A percentile compares a stretch with the other conserved stretches of the same genome.
Evolutionary conservation across 441 rosid genomes (phyloP).

Genomic region (Pelargonium myrrhifolium): DNA sequence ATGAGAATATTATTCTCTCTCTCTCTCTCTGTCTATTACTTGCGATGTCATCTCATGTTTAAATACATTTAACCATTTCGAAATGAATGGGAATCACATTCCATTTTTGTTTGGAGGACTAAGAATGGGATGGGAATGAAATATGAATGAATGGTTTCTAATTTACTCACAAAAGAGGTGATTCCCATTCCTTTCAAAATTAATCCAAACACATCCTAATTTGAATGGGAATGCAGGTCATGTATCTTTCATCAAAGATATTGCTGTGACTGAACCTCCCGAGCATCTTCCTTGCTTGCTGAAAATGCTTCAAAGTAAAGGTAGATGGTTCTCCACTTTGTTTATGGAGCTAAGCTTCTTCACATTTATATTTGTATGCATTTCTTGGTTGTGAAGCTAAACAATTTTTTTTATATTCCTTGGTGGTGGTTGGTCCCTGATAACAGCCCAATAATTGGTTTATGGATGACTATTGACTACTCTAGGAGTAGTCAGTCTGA

Average conservation of each 20-base stretch:
- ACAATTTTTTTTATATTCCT: not conserved
- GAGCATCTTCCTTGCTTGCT: constrained; percentile 47
- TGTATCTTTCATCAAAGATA: constrained; percentile 47
- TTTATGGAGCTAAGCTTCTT: not conserved
- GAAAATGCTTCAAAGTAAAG: constrained; percentile 51
- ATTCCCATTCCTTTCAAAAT: too few relatives aligned
- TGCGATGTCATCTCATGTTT: too few relatives aligned
- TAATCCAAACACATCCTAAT: too few relatives aligned
- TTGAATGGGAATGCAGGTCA: constrained; percentile 39
- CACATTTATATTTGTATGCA: not conserved
- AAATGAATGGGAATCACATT: too few relatives aligned
- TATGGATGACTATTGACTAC: too few relatives aligned
- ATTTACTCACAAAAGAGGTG: not conserved
- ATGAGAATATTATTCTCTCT: too few relatives aligned
- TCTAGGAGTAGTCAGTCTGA: too few relatives aligned
- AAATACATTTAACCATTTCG: too few relatives aligned
- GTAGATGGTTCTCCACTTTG: constrained; percentile 22
- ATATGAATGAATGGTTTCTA: not conserved
- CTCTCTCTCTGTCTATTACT: too few relatives aligned
- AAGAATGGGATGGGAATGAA: too few relatives aligned
- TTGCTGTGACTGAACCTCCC: constrained; percentile 68
- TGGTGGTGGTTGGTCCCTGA: not conserved
- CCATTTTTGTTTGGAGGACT: too few relatives aligned
- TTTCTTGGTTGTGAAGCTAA: not conserved
- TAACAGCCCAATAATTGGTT: not conserved